Conservation (phyloP, 2,329 filamentous ascomycete species). For the Septoria petroselini region DNA sequence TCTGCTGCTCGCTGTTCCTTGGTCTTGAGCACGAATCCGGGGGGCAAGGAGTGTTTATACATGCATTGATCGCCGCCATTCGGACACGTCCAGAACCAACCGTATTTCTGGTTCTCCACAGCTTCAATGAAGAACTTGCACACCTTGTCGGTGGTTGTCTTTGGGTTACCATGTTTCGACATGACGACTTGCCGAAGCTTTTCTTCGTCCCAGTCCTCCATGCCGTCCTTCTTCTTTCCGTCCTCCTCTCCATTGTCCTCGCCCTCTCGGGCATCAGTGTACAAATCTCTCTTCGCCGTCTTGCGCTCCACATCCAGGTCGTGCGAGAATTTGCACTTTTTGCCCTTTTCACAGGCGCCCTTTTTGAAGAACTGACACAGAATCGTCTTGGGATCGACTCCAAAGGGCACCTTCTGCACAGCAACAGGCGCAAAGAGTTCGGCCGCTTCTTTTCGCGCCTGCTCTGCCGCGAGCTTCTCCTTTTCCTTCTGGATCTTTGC, state of each 20-base stretch:
- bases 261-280: conserved; percentile 74
- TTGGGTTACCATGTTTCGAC: conserved; percentile 96
- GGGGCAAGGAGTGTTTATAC: conserved; percentile 93
- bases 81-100: conserved; percentile 98
- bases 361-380: conserved; percentile 97
- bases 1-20: conserved; percentile 95
- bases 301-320: conserved; percentile 86
- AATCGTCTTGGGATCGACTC: conserved; percentile 96
- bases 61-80: conserved; percentile 97
- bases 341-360: conserved; percentile 91
- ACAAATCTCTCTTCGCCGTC: conserved; percentile 86
- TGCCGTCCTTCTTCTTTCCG: conserved; percentile 76
- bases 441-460: conserved; percentile 74
- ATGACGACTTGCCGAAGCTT: conserved; percentile 86
- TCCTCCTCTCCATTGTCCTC: conserved; percentile 68
- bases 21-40: conserved; percentile 94
- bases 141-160: conserved; percentile 94
- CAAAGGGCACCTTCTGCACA: conserved; percentile 96
- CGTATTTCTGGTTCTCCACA: conserved; percentile 97
- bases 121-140: conserved; percentile 98
- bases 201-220: conserved; percentile 96
- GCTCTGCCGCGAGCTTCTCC: conserved; percentile 88
- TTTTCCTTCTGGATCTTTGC: conserved; percentile 66
- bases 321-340: conserved; percentile 97
- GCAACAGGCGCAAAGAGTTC: conserved; percentile 88